Conservation (phyloP, 352 stramenopile genomes). For the Phytophthora syringae region DNA sequence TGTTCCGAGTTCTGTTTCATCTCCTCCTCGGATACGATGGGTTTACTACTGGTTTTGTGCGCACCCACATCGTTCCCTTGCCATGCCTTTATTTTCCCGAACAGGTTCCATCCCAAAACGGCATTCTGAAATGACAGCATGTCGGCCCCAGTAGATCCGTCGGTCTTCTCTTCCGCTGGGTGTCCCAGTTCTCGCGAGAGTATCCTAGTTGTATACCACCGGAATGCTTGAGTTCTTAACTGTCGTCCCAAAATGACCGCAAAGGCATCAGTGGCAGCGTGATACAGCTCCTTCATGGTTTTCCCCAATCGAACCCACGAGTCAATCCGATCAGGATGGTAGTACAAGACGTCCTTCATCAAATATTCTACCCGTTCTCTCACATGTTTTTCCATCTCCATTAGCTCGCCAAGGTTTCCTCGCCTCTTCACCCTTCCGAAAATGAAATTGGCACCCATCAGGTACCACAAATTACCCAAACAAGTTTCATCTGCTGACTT, state of each 20-base stretch:
- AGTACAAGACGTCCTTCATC: conserved; percentile 67
- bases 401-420: conserved; percentile 63
- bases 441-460: conserved; percentile 78
- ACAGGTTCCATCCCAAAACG: conserved; percentile 51
- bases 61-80: conserved; percentile 31
- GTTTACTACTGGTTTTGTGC: conserved; percentile 18
- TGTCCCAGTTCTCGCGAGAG: background rate
- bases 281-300: conserved; percentile 76
- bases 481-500: conserved; percentile 33
- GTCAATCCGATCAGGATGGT: conserved; percentile 61
- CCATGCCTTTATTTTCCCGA: conserved; percentile 66
- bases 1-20: background rate
- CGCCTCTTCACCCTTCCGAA: conserved; percentile 61
- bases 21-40: conserved; percentile 13
- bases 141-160: background rate
- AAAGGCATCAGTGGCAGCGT: conserved; percentile 68
- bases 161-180: background rate
- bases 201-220: conserved; percentile 36
- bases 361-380: conserved; percentile 66
- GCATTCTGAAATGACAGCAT: conserved; percentile 47
- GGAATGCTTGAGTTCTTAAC: conserved; percentile 44
- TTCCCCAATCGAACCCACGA: conserved; percentile 74
- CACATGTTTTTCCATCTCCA: conserved; percentile 64
- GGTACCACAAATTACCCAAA: conserved; percentile 73
- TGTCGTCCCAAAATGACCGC: conserved; percentile 55